Evolutionary conservation across 2,329 filamentous ascomycete genomes (phyloP), one percentile per base, ranked within the genome.

Genomic region (Aureobasidium uvarum): DNA sequence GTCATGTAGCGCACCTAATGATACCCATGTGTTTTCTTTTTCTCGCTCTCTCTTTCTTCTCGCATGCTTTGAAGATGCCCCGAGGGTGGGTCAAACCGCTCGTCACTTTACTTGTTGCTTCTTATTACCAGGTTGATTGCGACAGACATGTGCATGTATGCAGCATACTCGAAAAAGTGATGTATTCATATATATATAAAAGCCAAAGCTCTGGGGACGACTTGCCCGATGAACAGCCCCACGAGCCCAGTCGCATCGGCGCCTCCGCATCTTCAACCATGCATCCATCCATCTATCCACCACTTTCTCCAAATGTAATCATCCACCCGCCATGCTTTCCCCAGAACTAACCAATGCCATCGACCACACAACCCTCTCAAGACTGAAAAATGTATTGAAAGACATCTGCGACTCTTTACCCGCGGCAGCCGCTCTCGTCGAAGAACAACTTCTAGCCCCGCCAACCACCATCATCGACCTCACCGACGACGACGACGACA

Each of bases 1-100:
- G 77, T 85, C 59, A 85, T 85, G 82, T 85, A 66, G 48, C 43
- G 18, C n/a, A 33, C 59, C 33, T 46, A 62, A 66, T 66, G 45
- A 66, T 66, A 66, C 64, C 64, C 64, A 60, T 41, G 51, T 38
- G 52, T 51, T 65, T 51, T 65, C 43, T 36, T 48, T 51, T 65
- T 45, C 45, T 56, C 41, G 18, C 10, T 36, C 33, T 4, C 25
- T 25, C 25, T 25, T 36, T 13, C 39, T 39, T 50, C 31, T 25
- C 14, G 31, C 28, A 14, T 36, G 33, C 18, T 39, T 46, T n/a
- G 18, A 33, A 25, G 13, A 1, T 41, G 50, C 13, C 31, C 50
- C 16, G 10, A n/a, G 7, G 18, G 46, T 50, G 23, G 20, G 6
- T 16, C 11, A 16, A 14, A 36, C 2, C 10, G 13, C 33, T 20